Evolutionary conservation across 257 asterid species (phyloP).

Genomic region (Vinca minor): DNA sequence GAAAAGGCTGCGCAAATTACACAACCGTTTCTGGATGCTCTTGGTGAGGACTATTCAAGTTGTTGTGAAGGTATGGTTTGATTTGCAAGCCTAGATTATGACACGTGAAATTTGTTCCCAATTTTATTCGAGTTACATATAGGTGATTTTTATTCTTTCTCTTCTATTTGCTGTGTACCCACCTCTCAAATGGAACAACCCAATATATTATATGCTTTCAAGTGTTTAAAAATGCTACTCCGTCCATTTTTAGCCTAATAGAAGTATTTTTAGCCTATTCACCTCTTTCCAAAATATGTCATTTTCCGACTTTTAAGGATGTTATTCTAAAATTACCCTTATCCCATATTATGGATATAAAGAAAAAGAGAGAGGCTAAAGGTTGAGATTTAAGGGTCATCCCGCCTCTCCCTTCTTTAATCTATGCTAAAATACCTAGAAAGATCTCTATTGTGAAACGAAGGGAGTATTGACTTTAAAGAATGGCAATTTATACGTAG

Average conservation of each 20-base stretch:
- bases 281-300: too few relatives aligned
- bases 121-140: neutral
- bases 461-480: neutral
- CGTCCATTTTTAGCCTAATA: too few relatives aligned
- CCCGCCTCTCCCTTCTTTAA: too few relatives aligned
- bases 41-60: slow-evolving; percentile 78
- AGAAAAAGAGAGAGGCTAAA: too few relatives aligned
- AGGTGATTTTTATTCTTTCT: neutral
- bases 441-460: too few relatives aligned
- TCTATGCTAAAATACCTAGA: too few relatives aligned
- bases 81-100: neutral
- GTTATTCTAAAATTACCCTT: too few relatives aligned
- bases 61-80: slow-evolving; percentile 64
- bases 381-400: too few relatives aligned
- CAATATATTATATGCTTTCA: neutral
- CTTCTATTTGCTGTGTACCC: neutral
- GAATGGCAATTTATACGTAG: neutral
- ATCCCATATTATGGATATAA: too few relatives aligned
- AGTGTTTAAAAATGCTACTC: neutral
- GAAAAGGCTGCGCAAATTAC: slow-evolving; percentile 60
- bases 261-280: too few relatives aligned
- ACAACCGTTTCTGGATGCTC: slow-evolving; percentile 71
- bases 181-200: neutral
- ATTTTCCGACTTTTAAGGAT: too few relatives aligned
- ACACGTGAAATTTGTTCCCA: neutral